Conservation (phyloP, 805 yeast genomes). For the Candida lessepsii region DNA sequence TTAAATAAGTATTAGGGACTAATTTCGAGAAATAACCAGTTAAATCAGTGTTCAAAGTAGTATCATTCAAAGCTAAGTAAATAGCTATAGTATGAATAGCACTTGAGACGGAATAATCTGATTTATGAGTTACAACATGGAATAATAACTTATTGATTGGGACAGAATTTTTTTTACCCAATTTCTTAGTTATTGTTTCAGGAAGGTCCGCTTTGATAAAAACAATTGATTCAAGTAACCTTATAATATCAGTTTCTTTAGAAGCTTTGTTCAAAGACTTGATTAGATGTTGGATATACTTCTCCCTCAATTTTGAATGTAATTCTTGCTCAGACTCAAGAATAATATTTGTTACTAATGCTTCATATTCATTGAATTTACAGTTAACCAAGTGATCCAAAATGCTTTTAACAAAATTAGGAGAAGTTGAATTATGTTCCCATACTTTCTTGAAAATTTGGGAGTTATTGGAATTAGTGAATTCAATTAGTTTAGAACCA, state of each 20-base stretch:
- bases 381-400: not conserved
- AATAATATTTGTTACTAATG: not conserved
- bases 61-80: conserved; percentile 2
- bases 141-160: conserved; percentile 1
- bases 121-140: not conserved
- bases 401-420: not conserved
- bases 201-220: not conserved
- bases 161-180: conserved; percentile 12
- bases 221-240: not conserved
- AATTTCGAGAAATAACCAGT: not conserved
- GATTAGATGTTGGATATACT: not conserved
- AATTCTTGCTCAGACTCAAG: not conserved
- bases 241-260: not conserved
- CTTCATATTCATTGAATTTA: conserved; percentile 1
- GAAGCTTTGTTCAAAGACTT: not conserved
- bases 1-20: not conserved
- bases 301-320: not conserved
- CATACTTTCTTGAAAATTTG: conserved; percentile 7
- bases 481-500: not conserved
- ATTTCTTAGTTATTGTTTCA: not conserved
- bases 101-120: not conserved
- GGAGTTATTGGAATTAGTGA: not conserved
- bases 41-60: not conserved
- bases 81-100: conserved; percentile 1
- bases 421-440: conserved; percentile 1